Conservation (phyloP, 306 rosid species). For the Fragaria ananassa region DNA sequence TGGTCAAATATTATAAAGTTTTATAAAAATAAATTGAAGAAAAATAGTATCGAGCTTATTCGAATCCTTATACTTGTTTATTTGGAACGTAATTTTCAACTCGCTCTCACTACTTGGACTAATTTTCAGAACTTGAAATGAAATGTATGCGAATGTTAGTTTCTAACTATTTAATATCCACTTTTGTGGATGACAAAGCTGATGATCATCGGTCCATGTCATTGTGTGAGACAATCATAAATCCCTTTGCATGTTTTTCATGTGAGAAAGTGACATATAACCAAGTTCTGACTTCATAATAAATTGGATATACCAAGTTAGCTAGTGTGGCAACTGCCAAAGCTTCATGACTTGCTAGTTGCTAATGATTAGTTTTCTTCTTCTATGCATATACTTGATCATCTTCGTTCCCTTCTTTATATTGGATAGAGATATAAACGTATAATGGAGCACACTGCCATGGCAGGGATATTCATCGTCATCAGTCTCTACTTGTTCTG, state of each 20-base stretch:
- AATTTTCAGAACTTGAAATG: too few species aligned
- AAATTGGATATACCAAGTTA: neutral
- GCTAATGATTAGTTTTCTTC: neutral
- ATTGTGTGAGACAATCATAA: neutral
- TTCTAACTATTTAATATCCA: too few species aligned
- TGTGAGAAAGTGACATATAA: neutral
- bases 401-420: neutral
- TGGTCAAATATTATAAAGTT: too few species aligned
- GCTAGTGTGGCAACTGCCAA: neutral
- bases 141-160: neutral
- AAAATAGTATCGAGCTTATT: too few species aligned
- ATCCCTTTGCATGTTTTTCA: neutral
- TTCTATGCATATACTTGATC: neutral
- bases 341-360: neutral
- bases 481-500: slow-evolving; percentile 26
- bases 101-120: too few species aligned
- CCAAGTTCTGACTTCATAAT: neutral
- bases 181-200: too few species aligned
- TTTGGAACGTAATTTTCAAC: too few species aligned
- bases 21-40: too few species aligned
- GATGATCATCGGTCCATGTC: neutral
- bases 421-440: neutral
- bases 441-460: neutral
- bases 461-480: neutral
- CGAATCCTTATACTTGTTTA: too few species aligned